Evolutionary conservation across 495 filamentous ascomycete species (phyloP).

Genomic region (Pyronema domesticum): DNA sequence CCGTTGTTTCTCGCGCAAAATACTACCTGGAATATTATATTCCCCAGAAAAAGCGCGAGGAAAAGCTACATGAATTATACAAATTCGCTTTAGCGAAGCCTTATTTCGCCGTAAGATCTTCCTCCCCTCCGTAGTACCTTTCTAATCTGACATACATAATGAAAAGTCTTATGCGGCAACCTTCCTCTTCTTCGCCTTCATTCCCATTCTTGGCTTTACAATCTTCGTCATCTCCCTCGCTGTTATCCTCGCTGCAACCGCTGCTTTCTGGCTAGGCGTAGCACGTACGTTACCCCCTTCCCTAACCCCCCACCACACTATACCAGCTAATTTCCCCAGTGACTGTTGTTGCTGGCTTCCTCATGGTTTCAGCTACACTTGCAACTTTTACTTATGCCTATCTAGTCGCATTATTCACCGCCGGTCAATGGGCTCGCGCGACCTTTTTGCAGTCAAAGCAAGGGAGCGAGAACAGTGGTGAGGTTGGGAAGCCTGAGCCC

Average conservation of each 20-base stretch:
- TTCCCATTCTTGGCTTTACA: not conserved
- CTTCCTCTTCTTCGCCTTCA: not conserved
- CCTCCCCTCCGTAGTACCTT: not conserved
- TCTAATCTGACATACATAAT: not conserved
- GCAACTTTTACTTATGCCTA: not conserved
- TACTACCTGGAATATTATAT: too few species aligned
- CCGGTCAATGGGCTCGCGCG: not conserved
- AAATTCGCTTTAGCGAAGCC: too few species aligned
- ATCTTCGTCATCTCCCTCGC: not conserved
- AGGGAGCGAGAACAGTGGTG: not conserved
- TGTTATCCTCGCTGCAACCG: not conserved
- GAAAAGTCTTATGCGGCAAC: not conserved
- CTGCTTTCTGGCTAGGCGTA: constrained; percentile 1
- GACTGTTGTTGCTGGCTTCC: not conserved
- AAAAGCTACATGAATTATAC: too few species aligned
- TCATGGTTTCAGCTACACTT: not conserved
- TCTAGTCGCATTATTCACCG: not conserved
- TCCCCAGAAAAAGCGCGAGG: too few species aligned
- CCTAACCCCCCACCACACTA: not conserved
- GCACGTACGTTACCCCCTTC: not conserved
- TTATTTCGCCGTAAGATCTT: not conserved
- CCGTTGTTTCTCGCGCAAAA: too few species aligned
- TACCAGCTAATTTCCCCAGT: not conserved
- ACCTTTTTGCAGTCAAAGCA: not conserved
- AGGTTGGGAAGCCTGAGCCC: constrained; percentile 2